phyloP scores from a whole-genome alignment of 257 asterid species.

The Solanum habrochaites region DNA sequence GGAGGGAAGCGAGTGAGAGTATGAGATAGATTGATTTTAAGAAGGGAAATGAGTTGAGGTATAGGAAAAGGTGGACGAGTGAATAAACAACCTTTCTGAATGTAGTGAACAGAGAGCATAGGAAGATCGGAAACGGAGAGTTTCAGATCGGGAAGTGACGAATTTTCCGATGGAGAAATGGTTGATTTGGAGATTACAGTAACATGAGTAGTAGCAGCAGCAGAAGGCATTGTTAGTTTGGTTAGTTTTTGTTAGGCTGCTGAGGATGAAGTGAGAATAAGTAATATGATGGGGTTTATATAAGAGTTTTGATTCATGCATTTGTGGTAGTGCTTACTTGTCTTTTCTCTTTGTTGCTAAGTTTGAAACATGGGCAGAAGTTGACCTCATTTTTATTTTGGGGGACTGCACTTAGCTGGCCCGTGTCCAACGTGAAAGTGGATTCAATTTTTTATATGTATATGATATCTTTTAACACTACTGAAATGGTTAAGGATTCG shows the following conservation, averaged over 20 bases:
- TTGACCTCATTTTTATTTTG: not conserved
- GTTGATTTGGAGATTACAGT: constrained; percentile 21
- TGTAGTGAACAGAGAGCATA: not conserved
- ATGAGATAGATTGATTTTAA: constrained; percentile 1
- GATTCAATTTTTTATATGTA: not conserved
- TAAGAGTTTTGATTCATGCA: constrained; percentile 40
- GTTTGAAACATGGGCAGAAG: not conserved
- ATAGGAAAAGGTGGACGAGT: constrained; percentile 14
- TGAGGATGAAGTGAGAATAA: constrained; percentile 6
- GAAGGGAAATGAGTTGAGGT: not conserved
- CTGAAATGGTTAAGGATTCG: too few species aligned
- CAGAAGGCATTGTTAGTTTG: constrained; percentile 19
- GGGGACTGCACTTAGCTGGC: not conserved
- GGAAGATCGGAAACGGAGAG: constrained; percentile 73
- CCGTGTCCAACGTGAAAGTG: not conserved
- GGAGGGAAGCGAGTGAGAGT: constrained; percentile 11
- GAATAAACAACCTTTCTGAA: not conserved
- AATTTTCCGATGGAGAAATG: constrained; percentile 30
- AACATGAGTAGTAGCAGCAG: not conserved
- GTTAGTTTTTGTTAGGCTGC: not conserved
- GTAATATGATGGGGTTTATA: constrained; percentile 5
- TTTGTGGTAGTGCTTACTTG: constrained; percentile 2
- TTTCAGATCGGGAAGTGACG: constrained; percentile 27
- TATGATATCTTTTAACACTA: too few species aligned
- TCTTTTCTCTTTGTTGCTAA: not conserved